A percentile compares a stretch with the other conserved stretches of the same genome.
Conservation (phyloP, 2,329 filamentous ascomycete species). For the Zelopaecilomyces penicillatus region DNA sequence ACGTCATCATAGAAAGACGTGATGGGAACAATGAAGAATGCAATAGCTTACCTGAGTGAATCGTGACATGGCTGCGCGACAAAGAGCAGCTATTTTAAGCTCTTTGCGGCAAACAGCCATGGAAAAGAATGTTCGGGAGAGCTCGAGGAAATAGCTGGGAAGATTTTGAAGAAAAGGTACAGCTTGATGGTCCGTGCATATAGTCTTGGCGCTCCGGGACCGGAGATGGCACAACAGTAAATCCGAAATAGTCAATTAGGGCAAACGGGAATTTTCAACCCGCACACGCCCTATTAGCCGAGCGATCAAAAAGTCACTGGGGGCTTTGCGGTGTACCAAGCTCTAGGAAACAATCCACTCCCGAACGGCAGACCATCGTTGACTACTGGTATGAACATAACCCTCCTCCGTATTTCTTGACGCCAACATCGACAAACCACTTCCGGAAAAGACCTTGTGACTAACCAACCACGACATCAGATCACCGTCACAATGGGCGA, state of each 20-base stretch:
- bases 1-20: conserved; percentile 62
- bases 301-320: conserved; percentile 34
- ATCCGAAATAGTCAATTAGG: conserved; percentile 30
- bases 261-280: conserved; percentile 33
- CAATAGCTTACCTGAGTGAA: conserved; percentile 20
- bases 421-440: conserved; percentile 22
- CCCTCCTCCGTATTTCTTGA: conserved; percentile 14
- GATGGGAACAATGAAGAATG: conserved; percentile 8
- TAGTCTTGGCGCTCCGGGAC: not conserved
- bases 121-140: conserved; percentile 1
- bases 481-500: conserved; percentile 69
- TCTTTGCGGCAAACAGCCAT: not conserved
- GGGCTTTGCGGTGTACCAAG: conserved; percentile 27
- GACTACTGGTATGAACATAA: conserved; percentile 30
- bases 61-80: too few species aligned
- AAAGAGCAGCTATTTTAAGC: too few species aligned
- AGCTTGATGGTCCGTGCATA: conserved; percentile 10
- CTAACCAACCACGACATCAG: conserved; percentile 24
- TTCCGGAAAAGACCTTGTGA: conserved; percentile 3
- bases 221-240: conserved; percentile 19
- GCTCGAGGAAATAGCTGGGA: conserved; percentile 6
- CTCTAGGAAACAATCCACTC: conserved; percentile 28
- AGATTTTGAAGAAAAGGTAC: conserved; percentile 3
- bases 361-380: conserved; percentile 29
- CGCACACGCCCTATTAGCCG: conserved; percentile 29